Conservation (phyloP, 192 early-diverging fungal species). For the Entomortierella parvispora region DNA sequence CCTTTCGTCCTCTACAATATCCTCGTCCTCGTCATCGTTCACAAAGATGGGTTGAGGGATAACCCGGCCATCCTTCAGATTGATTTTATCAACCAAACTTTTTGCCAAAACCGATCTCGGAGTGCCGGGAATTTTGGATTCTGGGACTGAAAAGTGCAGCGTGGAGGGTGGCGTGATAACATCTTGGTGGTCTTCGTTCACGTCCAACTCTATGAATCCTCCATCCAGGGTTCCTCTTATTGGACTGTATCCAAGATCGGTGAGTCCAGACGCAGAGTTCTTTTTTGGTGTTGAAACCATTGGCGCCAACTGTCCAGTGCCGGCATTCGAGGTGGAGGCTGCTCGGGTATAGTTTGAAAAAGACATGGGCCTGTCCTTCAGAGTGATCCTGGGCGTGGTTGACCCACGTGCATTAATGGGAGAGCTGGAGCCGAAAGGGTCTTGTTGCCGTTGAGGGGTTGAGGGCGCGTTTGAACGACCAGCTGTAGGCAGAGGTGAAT, state of each 20-base stretch:
- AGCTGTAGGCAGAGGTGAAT: too few species aligned
- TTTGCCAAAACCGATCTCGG: conserved; percentile 32
- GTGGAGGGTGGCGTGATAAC: conserved; percentile 31
- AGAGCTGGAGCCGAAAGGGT: too few species aligned
- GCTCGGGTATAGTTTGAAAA: conserved; percentile 12
- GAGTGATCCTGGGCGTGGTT: conserved; percentile 22
- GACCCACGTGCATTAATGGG: conserved; percentile 10
- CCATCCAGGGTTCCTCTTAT: conserved; percentile 1
- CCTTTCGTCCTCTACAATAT: background rate
- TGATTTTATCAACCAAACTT: conserved; percentile 31
- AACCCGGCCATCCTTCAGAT: conserved; percentile 33
- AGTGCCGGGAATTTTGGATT: conserved; percentile 18
- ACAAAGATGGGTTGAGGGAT: conserved; percentile 41
- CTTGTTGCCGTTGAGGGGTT: too few species aligned
- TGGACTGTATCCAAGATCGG: background rate
- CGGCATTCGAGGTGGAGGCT: background rate
- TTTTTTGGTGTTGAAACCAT: background rate
- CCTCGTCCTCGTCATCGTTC: conserved; percentile 29
- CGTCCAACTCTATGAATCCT: conserved; percentile 18
- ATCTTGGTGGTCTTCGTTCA: conserved; percentile 29
- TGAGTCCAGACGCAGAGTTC: background rate
- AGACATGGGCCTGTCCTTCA: conserved; percentile 16
- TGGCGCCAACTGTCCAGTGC: background rate
- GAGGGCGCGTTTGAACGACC: too few species aligned
- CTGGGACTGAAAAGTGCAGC: conserved; percentile 28